Evolutionary conservation across 192 early-diverging fungal species (phyloP).

Genomic region (Diversispora eburnea): DNA sequence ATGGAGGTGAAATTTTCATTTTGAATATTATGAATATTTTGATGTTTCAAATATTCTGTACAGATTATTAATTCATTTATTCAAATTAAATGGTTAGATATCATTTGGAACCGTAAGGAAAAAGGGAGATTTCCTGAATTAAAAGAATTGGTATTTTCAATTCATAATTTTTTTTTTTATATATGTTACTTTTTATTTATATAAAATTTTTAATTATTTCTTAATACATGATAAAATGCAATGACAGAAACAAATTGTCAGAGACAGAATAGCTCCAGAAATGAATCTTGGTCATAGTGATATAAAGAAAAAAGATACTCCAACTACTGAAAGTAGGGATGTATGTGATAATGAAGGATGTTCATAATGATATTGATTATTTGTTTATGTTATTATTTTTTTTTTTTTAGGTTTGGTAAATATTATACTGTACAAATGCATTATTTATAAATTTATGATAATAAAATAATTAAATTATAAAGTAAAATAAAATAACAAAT

Average conservation of each 20-base stretch:
- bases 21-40: slow-evolving; percentile 25
- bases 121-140: slow-evolving; percentile 69
- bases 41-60: slow-evolving; percentile 3
- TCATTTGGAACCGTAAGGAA: slow-evolving; percentile 64
- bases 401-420: too few relatives aligned
- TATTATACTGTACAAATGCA: too few relatives aligned
- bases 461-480: too few relatives aligned
- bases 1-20: slow-evolving; percentile 35
- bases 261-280: slow-evolving; percentile 59
- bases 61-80: not conserved
- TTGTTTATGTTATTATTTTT: not conserved
- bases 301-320: slow-evolving; percentile 1
- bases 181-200: not conserved
- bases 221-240: not conserved
- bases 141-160: slow-evolving; percentile 55
- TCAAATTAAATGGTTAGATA: slow-evolving; percentile 28
- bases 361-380: not conserved
- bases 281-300: slow-evolving; percentile 71
- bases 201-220: slow-evolving; percentile 1
- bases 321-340: not conserved
- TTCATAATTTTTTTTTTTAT: not conserved
- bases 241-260: slow-evolving; percentile 57
- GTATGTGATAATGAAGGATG: not conserved
- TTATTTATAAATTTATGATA: too few relatives aligned
- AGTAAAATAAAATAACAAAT: too few relatives aligned